Evolutionary conservation across 257 asterid genomes (phyloP), one percentile per base, ranked within the genome.

Genomic region (Catharanthus roseus): DNA sequence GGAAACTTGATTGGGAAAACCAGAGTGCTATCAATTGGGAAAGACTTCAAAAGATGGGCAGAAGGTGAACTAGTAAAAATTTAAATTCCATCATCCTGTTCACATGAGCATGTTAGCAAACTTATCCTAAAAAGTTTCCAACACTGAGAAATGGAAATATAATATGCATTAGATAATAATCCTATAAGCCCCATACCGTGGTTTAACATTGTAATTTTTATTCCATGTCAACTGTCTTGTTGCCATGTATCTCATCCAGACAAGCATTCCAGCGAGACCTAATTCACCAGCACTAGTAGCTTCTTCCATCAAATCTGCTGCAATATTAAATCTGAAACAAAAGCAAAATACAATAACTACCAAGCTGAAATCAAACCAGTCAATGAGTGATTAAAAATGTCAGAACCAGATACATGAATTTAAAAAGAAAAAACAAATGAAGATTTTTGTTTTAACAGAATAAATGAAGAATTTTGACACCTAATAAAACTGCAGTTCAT

Each of bases 241-340:
- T 60, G 96, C 97, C 99, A 95, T 95, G 80, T 71, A 95, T 82
- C 99, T 88, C 99, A 91, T 95, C 99, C 99, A 95, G 69, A 95
- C 98, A 71, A 95, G 92, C 82, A 95, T 90, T 47, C 83, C 99
- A 66, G 96, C 92, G 82, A 95, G 88, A 78, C 97, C 99, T 58
- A 87, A 74, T 82, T 91, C 95, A 67, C 99, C 97, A 65, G 84
- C 87, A 74, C 75, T 78, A 72, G 79, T 80, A 71, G 98, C 97
- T 71, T 89, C 87, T 68, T 85, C 93, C 73, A 87, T 81, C 88
- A 95, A 82, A 86, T 95, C 97, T 75, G 95, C 98, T 28, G 99
- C 96, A 70, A 95, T 95, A 77, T 95, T 95, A 75, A 93, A 93
- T 84, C 99, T 93, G 88, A 63, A 82, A 73, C 71, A n/a, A 70